Evolutionary conservation across 2,329 filamentous ascomycete genomes (phyloP), one percentile per base, ranked within the genome.

Genomic region (Cercospora janseana): DNA sequence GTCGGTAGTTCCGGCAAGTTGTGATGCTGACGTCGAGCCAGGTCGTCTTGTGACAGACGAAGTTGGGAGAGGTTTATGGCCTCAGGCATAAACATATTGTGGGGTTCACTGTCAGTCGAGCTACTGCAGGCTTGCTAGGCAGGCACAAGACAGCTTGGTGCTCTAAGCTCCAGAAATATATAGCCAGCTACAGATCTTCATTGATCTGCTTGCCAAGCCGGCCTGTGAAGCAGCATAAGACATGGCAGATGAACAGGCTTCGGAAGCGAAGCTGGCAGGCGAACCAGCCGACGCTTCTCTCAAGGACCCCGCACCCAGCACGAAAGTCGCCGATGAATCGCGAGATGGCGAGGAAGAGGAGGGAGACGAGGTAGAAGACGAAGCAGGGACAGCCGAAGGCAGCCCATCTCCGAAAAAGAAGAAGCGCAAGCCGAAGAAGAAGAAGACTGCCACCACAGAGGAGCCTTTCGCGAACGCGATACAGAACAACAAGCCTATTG

Each of bases 341-440:
- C 43, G 42, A 9, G 41, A 50, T 28, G 57, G 57, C 8, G 59
- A 51, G n/a, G 57, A 59, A 29, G 55, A 47, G 2, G 61, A 61
- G 4, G 59, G 58, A 9, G 57, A 56, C 3, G 52, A 60, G 10
- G 57, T 54, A 8, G 60, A 55, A 1, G 55, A 24, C 10, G 52
- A 49, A n/a, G 56, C 47, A 10, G 51, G 42, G 9, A 45, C 15
- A 26, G 49, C 46, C 24, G 60, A 42, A 26, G 29, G 37, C 4
- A 49, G 26, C 35, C 26, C 35, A 4, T 26, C 38, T 7, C 42
- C 35, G 13, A 43, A 34, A 31, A 63, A 61, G 50, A 62, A 62
- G 47, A 63, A 63, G 56, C 53, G 57, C 37, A 63, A 62, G 56
- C 43, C 56, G 2, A 63, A 62, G 51, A 62, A 60, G 51, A 63